Evolutionary conservation across 208 protist genomes (phyloP).

Genomic region (Trypanosoma cruzi): DNA sequence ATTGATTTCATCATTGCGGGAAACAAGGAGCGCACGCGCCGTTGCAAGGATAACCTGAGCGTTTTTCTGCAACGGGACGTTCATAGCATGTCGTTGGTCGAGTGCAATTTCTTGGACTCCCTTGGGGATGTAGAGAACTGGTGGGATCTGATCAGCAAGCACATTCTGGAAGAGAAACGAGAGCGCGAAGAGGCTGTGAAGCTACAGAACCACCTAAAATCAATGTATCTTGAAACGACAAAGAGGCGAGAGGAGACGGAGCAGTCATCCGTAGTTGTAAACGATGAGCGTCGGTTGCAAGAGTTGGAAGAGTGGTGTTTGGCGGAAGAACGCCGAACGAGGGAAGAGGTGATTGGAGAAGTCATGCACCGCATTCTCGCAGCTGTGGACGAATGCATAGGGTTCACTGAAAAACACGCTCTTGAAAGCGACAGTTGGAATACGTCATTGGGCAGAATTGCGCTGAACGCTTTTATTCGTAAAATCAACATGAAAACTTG

Average conservation of each 20-base stretch:
- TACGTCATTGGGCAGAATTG: constrained; percentile 39
- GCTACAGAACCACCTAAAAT: constrained; percentile 38
- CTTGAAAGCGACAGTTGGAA: constrained; percentile 32
- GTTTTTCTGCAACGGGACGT: constrained; percentile 32
- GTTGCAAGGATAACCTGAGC: constrained; percentile 27
- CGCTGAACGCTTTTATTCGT: constrained; percentile 32
- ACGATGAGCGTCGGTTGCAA: constrained; percentile 59
- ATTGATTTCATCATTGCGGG: constrained; percentile 47
- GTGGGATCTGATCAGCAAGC: constrained; percentile 77
- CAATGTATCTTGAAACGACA: constrained; percentile 46
- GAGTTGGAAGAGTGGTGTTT: constrained; percentile 33
- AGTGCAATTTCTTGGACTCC: constrained; percentile 54
- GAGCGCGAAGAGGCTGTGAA: constrained; percentile 46
- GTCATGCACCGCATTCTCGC: constrained; percentile 39
- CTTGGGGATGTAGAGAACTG: constrained; percentile 56
- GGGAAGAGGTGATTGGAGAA: constrained; percentile 30
- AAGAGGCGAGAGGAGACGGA: constrained; percentile 49
- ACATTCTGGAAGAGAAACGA: constrained; percentile 59
- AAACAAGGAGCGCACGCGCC: constrained; percentile 17
- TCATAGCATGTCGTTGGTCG: constrained; percentile 33
- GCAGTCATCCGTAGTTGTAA: constrained; percentile 45
- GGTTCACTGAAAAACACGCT: constrained; percentile 35
- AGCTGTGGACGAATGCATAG: constrained; percentile 35
- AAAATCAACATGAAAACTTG: constrained; percentile 1
- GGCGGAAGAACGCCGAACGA: constrained; percentile 19